These are phyloP conservation scores for Aegilops speltoides DNA, from an alignment of 176 grass and related monocot species.

Conservation along the genomic window DNA sequence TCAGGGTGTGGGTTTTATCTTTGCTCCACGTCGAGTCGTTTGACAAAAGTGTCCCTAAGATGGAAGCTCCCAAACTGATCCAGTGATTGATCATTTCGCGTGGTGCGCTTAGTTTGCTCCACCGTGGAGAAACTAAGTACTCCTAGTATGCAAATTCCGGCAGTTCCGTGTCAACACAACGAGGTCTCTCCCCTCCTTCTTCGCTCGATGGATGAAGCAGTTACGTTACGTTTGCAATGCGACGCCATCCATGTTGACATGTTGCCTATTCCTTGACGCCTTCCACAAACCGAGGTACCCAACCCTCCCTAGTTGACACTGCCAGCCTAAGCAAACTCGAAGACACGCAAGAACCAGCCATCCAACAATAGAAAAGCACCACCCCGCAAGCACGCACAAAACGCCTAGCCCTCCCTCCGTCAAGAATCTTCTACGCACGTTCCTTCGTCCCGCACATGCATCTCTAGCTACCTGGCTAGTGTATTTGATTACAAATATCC, in stretches of 20 bases:
- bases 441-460: background rate
- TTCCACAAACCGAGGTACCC: background rate
- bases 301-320: background rate
- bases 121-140: no score
- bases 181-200: background rate
- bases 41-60: no score
- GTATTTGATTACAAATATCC: background rate
- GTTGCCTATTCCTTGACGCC: constrained; percentile 1
- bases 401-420: background rate
- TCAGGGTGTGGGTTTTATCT: no score
- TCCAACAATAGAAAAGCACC: background rate
- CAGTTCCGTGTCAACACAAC: background rate
- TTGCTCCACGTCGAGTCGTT: no score
- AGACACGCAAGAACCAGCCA: background rate
- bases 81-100: no score
- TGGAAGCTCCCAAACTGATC: no score
- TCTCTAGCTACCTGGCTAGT: background rate
- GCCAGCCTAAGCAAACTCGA: background rate
- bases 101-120: no score
- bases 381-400: background rate
- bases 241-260: background rate
- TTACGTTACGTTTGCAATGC: background rate
- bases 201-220: background rate
- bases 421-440: background rate
- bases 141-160: no score